phyloP scores from a whole-genome alignment of 106 monocot species.

The Apostasia ramifera region DNA sequence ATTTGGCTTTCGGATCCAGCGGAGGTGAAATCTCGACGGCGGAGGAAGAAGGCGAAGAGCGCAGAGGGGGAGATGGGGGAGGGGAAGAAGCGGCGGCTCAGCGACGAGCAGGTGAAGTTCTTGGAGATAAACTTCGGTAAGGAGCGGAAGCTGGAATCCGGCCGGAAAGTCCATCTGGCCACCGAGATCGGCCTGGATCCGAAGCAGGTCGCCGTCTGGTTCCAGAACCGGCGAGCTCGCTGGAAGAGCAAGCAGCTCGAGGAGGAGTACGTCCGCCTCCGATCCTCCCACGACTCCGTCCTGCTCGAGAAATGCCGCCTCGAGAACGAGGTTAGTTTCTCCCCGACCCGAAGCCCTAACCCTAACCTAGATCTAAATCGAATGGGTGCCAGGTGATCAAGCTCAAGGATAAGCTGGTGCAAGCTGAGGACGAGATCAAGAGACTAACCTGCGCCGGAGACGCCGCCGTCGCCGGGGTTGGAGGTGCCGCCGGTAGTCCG shows the following conservation, averaged over 20 bases:
- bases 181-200: slow-evolving; percentile 51
- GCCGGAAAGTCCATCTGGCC: slow-evolving; percentile 45
- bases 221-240: slow-evolving; percentile 62
- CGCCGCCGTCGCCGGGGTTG: neutral
- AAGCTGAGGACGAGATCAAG: slow-evolving; percentile 37
- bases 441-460: slow-evolving; percentile 1
- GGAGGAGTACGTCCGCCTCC: slow-evolving; percentile 44
- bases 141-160: slow-evolving; percentile 51
- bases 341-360: neutral
- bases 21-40: slow-evolving; percentile 8
- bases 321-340: slow-evolving; percentile 38
- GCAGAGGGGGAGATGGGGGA: slow-evolving; percentile 8
- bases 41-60: slow-evolving; percentile 23
- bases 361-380: too few relatives aligned
- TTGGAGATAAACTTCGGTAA: slow-evolving; percentile 50
- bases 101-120: slow-evolving; percentile 46
- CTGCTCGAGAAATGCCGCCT: slow-evolving; percentile 48
- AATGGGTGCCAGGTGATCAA: slow-evolving; percentile 26
- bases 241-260: slow-evolving; percentile 61
- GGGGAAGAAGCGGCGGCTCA: slow-evolving; percentile 49
- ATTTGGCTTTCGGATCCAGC: neutral
- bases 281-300: slow-evolving; percentile 18
- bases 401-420: slow-evolving; percentile 23
- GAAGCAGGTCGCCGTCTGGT: slow-evolving; percentile 77
- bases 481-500: slow-evolving; percentile 2